Base-by-base conservation (phyloP, 208 protist species). In the Leishmania tarentolae region DNA sequence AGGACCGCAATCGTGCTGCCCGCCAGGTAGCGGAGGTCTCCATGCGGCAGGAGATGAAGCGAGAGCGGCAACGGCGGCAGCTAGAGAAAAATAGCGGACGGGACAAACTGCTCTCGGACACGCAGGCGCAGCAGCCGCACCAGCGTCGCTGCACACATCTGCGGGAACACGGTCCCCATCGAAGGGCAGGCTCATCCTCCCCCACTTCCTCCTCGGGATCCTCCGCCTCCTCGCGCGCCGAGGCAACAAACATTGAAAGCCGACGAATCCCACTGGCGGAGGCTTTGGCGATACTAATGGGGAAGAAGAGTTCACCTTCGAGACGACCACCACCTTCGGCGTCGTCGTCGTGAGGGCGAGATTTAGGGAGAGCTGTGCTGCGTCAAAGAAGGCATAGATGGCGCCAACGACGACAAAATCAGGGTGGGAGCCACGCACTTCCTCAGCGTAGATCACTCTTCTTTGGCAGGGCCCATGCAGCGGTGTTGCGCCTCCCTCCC, bases 231-330 rank as follows among this genome's bases (percentile, higher is more conserved):
- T 35, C 75, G 42, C 28, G 3, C 19, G 42, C 13, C 21, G 65
- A 46, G 19, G 31, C 40, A 21, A 56, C 52, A 31, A 40, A 11
- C 57, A 2, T 1, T 0, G 42, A 50, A 24, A 53, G 21, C 28
- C 15, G 66, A 9, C 91, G 87, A 28, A 78, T 94, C 57, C 90
- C 88, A 0, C 42, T 94, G 37, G 63, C 87, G 13, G 84, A 90
- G 75, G 91, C 91, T 3, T 72, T 94, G 69, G 81, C 81, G 42
- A 78, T 90, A 50, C 83, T 94, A 0, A 82, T 94, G 83, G 91
- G 88, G 3, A 87, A 86, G 78, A 71, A 61, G 37, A 80, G 73
- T n/a, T 70, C 81, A 24, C 76, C 74, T 35, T 21, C 15, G 44
- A 24, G 46, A 3, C 75, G 59, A 40, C 74, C 79, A 56, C 61